Conservation (phyloP, 805 yeast species). For the Hyphopichia homilentoma region DNA sequence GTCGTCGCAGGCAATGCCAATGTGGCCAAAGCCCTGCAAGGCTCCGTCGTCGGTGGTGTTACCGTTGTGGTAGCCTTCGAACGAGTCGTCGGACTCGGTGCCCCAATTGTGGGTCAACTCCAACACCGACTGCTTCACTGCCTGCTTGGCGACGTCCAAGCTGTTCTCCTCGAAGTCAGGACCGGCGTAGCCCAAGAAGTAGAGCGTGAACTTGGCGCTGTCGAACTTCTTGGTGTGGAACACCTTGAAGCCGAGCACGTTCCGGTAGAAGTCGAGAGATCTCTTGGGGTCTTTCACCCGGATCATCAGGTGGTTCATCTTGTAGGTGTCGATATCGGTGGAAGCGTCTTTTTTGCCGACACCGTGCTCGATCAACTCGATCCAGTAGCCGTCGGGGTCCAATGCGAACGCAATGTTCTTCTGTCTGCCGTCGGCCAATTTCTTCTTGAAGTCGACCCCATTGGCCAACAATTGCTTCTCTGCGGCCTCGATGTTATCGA, state of each 20-base stretch:
- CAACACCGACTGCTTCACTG: conserved; percentile 61
- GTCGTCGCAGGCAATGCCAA: conserved; percentile 67
- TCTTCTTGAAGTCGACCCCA: conserved; percentile 79
- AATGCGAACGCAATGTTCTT: conserved; percentile 89
- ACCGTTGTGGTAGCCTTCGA: conserved; percentile 77
- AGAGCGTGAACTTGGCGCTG: conserved; percentile 77
- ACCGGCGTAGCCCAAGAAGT: conserved; percentile 73
- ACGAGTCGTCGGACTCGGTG: conserved; percentile 73
- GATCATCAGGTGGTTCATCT: conserved; percentile 88
- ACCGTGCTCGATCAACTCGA: conserved; percentile 72
- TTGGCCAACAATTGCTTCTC: conserved; percentile 55
- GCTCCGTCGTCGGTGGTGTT: conserved; percentile 52
- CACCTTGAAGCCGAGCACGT: conserved; percentile 77
- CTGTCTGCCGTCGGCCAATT: conserved; percentile 85
- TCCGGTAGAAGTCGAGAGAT: conserved; percentile 74
- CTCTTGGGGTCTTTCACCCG: conserved; percentile 81
- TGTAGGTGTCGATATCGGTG: conserved; percentile 39
- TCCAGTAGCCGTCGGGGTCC: conserved; percentile 97
- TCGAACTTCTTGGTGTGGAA: conserved; percentile 53
- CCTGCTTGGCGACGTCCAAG: conserved; percentile 23
- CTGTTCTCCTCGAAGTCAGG: conserved; percentile 40
- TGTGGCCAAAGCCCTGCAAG: conserved; percentile 84
- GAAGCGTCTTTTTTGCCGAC: conserved; percentile 36
- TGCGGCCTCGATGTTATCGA: conserved; percentile 65
- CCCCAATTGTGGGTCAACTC: conserved; percentile 97